Evolutionary conservation across 345 rosid genomes (phyloP).

Genomic region (Excoecaria agallocha): DNA sequence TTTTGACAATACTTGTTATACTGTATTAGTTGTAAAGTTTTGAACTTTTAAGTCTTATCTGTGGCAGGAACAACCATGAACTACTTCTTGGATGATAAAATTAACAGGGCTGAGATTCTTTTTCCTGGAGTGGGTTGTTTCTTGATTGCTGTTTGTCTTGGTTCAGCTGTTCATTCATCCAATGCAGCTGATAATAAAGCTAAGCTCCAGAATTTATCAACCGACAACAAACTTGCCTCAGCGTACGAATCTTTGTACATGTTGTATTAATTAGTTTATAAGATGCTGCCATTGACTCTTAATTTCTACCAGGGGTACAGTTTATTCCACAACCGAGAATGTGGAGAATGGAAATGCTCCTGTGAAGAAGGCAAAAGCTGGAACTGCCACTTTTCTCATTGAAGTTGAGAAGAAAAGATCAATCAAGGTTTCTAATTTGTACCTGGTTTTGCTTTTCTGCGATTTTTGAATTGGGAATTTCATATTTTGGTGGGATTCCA

Average conservation of each 20-base stretch:
- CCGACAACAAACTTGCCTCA: constrained; percentile 24
- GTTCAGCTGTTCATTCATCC: constrained; percentile 74
- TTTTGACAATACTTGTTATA: not conserved
- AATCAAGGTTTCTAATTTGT: constrained; percentile 55
- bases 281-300: not conserved
- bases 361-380: constrained; percentile 43
- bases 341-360: constrained; percentile 33
- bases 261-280: not conserved
- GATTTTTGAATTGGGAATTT: no score
- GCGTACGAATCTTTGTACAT: constrained; percentile 26
- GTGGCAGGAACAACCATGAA: constrained; percentile 77
- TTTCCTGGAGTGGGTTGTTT: constrained; percentile 87
- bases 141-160: constrained; percentile 76
- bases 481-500: not conserved
- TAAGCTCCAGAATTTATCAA: constrained; percentile 46
- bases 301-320: constrained; percentile 29
- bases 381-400: constrained; percentile 59
- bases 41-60: constrained; percentile 1
- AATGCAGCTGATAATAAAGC: constrained; percentile 69
- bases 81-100: constrained; percentile 78
- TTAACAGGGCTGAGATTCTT: constrained; percentile 75
- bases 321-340: constrained; percentile 27
- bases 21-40: not conserved
- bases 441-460: not conserved
- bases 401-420: constrained; percentile 71